Conservation (phyloP, 495 filamentous ascomycete species). For the Hyaloscypha finlandica region DNA sequence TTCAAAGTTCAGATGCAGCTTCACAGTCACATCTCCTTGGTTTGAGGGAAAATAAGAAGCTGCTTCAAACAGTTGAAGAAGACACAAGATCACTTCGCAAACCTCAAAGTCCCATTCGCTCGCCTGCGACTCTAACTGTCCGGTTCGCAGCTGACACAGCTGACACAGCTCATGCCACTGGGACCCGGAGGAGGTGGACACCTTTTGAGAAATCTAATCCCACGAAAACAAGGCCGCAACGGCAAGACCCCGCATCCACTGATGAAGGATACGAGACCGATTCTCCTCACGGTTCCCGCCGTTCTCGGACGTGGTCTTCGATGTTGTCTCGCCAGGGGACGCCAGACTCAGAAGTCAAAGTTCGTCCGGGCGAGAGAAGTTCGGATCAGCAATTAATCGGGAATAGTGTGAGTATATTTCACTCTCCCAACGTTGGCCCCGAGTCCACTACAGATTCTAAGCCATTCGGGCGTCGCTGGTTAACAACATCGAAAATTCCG, state of each 20-base stretch:
- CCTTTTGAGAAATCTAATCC: no score
- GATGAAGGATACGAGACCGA: constrained; percentile 1
- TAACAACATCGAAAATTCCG: background rate
- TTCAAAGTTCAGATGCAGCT: background rate
- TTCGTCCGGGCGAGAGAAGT: background rate
- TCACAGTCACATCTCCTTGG: constrained; percentile 42
- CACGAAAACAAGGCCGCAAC: background rate
- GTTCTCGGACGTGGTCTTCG: background rate
- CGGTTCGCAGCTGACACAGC: no score
- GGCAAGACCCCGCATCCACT: background rate
- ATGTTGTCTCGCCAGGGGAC: background rate
- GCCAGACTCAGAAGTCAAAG: background rate
- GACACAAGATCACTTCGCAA: constrained; percentile 42
- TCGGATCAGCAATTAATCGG: background rate
- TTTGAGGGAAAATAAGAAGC: constrained; percentile 38
- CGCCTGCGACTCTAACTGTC: background rate
- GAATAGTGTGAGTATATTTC: background rate
- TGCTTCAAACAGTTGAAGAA: constrained; percentile 44
- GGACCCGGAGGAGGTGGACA: background rate
- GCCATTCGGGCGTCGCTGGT: background rate
- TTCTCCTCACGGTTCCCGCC: background rate
- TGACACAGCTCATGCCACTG: no score
- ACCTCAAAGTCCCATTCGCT: background rate
- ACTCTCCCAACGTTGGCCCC: background rate
- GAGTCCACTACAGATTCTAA: background rate